Evolutionary conservation across 495 filamentous ascomycete genomes (phyloP), one percentile per base, ranked within the genome.

Genomic region (Penicillium flavigenum): DNA sequence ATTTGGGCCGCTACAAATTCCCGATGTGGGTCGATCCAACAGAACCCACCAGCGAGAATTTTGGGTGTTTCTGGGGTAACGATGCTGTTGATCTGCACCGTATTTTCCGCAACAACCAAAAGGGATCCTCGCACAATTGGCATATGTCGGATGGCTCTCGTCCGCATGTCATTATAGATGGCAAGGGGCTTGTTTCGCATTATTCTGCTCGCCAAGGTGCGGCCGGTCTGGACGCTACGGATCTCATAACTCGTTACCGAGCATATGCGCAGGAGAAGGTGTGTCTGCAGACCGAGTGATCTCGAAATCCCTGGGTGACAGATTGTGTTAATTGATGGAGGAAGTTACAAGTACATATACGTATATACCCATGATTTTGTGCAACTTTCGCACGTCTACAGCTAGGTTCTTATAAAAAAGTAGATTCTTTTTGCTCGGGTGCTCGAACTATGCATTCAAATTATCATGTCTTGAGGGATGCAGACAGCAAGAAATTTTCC

Each of bases 161-260:
- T 27, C 63, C 46, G 10, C 66, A 71, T 47, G 69, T 79, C 29
- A 71, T 77, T 11, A 78, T 84, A 42, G 81, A 85, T 66, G 79
- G 80, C 0, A 78, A 79, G 26, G 75, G 74, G 5, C 63, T 85
- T 38, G 81, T 73, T 19, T 74, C 74, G 19, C 81, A 84, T 68
- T 80, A 79, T 41, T 74, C 75, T 42, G 74, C 75, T 32, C 66
- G 53, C 10, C 65, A 72, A 17, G 70, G 62, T 16, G 57, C 50
- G 29, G 55, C 63, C 16, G 79, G 76, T 9, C 60, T 84, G 16
- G 75, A 73, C n/a, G 55, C 70, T 31, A 82, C 80, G 5, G 79
- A 84, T 64, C 63, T 83, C 12, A 59, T 84, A n/a, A 65, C 76
- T 38, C 65, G 81, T 14, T 83, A 83, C 61, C 71, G 72, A 29